Conservation (phyloP, 2,329 filamentous ascomycete genomes). For the Ilyonectria mors-panacis region DNA sequence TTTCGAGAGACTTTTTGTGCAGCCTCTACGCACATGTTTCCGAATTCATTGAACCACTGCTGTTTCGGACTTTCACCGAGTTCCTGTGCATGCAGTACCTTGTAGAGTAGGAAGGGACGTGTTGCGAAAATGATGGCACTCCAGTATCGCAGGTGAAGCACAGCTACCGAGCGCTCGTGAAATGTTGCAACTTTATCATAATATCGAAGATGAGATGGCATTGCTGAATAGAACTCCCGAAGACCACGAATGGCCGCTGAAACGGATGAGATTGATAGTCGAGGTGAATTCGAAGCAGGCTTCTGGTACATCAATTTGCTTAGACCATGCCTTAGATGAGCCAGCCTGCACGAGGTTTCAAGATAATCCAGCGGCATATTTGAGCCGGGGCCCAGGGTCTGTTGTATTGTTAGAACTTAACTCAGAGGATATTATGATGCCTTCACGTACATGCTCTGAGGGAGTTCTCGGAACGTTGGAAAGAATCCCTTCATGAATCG, state of each 20-base stretch:
- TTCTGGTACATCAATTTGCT: conserved; percentile 23
- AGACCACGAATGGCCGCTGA: conserved; percentile 12
- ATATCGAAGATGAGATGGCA: conserved; percentile 15
- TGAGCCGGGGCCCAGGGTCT: conserved; percentile 15
- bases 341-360: conserved; percentile 13
- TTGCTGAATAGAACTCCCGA: neutral
- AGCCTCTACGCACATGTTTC: conserved; percentile 13
- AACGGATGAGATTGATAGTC: conserved; percentile 13
- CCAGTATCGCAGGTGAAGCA: conserved; percentile 31
- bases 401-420: neutral
- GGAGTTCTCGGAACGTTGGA: conserved; percentile 3
- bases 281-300: neutral
- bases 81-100: conserved; percentile 5
- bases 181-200: conserved; percentile 19
- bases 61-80: conserved; percentile 10
- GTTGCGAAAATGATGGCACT: conserved; percentile 29
- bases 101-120: conserved; percentile 19
- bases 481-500: conserved; percentile 15
- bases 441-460: conserved; percentile 14
- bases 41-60: conserved; percentile 20
- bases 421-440: fast-evolving
- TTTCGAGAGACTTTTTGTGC: conserved; percentile 23
- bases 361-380: conserved; percentile 27
- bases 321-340: neutral
- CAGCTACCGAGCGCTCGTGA: conserved; percentile 23